Evolutionary conservation across 805 yeast species (phyloP), one percentile per base, ranked within the genome.

Genomic region (Blastobotrys terrestris): DNA sequence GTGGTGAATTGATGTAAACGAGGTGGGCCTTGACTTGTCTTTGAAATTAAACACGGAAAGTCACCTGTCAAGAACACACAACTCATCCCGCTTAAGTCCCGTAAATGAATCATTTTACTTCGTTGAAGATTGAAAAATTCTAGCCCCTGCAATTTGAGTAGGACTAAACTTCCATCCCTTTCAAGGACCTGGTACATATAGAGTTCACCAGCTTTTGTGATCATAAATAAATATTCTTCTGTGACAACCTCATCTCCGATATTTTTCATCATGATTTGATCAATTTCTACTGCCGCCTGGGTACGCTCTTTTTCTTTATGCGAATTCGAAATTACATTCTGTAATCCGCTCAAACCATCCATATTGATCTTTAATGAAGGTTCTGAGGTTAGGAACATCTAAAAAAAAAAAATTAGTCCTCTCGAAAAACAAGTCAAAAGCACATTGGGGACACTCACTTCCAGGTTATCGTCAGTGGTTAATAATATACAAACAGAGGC

Each of bases 181-280:
- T 72, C 71, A 55, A 68, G 80, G 39, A 83, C 70, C 59, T 80
- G 81, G 65, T 89, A 90, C 49, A 86, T 70, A 39, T 80, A 71
- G 1, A 89, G 71, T 64, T 88, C 94, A 60, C 95, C 95, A 50
- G 95, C 94, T 63, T 83, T 79, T 0, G 95, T 89, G 49, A 88
- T 68, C 5, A 87, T 73, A 0, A 89, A 76, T 53, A 90, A 66
- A 64, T 81, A 81, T 59, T 86, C 90, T 47, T 82, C 84, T 44
- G 77, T 74, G 26, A 63, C 56, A 35, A 64, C 58, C 6, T 69
- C 64, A 60, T 85, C 87, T 3, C 96, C 96, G 31, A 89, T 62
- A 46, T 77, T 77, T 45, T 81, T 77, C 15, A 80, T 68, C 65
- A 84, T 76, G 0, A 85, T 74, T 66, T 86, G 48, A 13, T 39